These are phyloP conservation scores for Vinca minor DNA, from an alignment of 257 asterid species.

Conservation along the genomic window DNA sequence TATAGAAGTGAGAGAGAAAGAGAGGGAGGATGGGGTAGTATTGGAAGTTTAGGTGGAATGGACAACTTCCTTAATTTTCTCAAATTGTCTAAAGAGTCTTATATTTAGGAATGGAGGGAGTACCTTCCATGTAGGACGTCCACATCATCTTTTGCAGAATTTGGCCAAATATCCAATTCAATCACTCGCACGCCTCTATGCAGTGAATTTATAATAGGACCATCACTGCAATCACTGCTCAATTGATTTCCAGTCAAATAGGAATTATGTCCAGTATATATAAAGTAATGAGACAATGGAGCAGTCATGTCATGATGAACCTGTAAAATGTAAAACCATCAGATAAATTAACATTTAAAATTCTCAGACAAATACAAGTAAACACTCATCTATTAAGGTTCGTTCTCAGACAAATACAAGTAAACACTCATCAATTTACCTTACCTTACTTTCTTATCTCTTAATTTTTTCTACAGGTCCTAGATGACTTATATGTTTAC, in stretches of 20 bases:
- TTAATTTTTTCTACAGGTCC: no score
- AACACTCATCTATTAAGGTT: background rate
- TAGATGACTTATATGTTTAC: no score
- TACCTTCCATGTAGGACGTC: conserved; percentile 77
- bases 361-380: background rate
- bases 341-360: background rate
- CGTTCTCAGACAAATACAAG: background rate
- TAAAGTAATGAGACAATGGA: conserved; percentile 65
- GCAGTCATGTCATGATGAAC: conserved; percentile 68
- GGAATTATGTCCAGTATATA: conserved; percentile 70
- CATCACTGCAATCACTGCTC: conserved; percentile 64
- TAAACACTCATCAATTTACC: background rate
- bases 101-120: no score
- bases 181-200: conserved; percentile 56
- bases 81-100: no score
- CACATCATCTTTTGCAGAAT: conserved; percentile 49
- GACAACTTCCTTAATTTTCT: no score
- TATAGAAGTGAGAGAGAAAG: no score
- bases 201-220: conserved; percentile 50
- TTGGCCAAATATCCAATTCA: conserved; percentile 80
- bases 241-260: conserved; percentile 76
- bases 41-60: no score
- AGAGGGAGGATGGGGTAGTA: no score
- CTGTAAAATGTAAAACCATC: conserved; percentile 30
- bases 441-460: background rate